Evolutionary conservation across 2,329 filamentous ascomycete species (phyloP).

Genomic region (Falciphora oryzae): DNA sequence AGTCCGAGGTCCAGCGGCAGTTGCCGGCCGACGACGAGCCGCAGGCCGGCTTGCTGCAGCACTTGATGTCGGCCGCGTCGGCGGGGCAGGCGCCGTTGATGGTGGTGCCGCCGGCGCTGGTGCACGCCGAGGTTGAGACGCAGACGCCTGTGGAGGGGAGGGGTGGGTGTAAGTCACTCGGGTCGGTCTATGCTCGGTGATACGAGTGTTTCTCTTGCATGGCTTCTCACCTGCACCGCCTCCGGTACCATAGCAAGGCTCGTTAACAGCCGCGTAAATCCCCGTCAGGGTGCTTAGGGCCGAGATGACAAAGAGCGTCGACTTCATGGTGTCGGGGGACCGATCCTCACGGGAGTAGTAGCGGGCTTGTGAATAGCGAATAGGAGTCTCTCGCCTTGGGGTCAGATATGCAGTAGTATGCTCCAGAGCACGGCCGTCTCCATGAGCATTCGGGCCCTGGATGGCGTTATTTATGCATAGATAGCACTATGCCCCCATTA

Average conservation of each 20-base stretch:
- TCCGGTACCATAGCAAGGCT: conserved; percentile 4
- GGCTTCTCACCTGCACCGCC: conserved; percentile 3
- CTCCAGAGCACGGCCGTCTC: no score
- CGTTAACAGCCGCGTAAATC: conserved; percentile 4
- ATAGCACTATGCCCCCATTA: neutral
- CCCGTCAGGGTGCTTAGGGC: neutral
- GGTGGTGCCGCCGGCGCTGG: conserved; percentile 29
- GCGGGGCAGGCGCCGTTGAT: conserved; percentile 32
- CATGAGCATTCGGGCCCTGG: neutral
- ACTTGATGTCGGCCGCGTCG: conserved; percentile 32
- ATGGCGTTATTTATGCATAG: neutral
- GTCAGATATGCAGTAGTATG: no score
- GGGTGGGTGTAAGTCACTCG: neutral
- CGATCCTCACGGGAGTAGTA: no score
- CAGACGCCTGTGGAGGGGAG: conserved; percentile 27
- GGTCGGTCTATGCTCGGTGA: neutral
- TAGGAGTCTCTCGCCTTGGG: no score
- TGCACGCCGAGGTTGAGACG: conserved; percentile 30
- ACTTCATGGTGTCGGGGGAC: neutral
- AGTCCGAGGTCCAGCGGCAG: conserved; percentile 34
- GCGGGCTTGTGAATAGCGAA: no score
- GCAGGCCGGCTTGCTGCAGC: conserved; percentile 36
- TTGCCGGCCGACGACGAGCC: conserved; percentile 25
- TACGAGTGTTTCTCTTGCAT: neutral
- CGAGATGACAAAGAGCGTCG: neutral